Percentiles rank a stretch among this genome's conserved stretches.
Evolutionary conservation across 192 early-diverging fungal species (phyloP).

Genomic region (Coemansia sp.): DNA sequence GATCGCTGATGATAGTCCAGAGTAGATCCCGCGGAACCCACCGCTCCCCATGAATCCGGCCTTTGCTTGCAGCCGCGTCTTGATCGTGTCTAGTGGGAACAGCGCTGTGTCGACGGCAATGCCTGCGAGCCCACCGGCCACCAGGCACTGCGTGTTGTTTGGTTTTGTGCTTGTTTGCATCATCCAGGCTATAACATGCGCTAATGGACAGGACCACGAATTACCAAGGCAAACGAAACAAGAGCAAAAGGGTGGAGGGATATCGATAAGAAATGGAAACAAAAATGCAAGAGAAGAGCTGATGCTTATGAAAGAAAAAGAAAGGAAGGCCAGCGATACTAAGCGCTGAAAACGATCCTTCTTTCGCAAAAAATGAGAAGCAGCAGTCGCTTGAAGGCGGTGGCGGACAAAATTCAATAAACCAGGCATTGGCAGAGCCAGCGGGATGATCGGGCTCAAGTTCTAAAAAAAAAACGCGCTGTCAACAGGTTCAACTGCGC

Average conservation of each 20-base stretch:
- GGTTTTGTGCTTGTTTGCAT: slow-evolving; percentile 21
- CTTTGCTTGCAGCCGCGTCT: slow-evolving; percentile 89
- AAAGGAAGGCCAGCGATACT: background rate
- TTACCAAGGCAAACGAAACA: background rate
- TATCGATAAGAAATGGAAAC: slow-evolving; percentile 3
- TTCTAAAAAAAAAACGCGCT: too few relatives aligned
- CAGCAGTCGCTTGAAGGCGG: too few relatives aligned
- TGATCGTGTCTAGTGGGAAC: slow-evolving; percentile 96
- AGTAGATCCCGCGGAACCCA: slow-evolving; percentile 88
- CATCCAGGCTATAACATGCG: slow-evolving; percentile 9
- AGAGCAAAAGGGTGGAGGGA: background rate
- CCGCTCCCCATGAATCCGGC: slow-evolving; percentile 81
- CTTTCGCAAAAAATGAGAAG: too few relatives aligned
- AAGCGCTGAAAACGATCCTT: background rate
- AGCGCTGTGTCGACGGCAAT: slow-evolving; percentile 90
- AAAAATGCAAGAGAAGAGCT: background rate
- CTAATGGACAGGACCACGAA: background rate
- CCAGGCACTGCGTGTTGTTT: slow-evolving; percentile 57
- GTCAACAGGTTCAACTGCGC: too few relatives aligned
- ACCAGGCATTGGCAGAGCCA: too few relatives aligned
- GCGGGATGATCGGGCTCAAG: too few relatives aligned
- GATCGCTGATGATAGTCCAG: slow-evolving; percentile 86
- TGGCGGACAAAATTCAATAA: too few relatives aligned
- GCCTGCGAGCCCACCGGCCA: slow-evolving; percentile 86
- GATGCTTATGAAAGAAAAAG: background rate